These are phyloP conservation scores for Globisporangium sylvaticum DNA, from an alignment of 352 stramenopile genomes.

Conservation along the genomic window DNA sequence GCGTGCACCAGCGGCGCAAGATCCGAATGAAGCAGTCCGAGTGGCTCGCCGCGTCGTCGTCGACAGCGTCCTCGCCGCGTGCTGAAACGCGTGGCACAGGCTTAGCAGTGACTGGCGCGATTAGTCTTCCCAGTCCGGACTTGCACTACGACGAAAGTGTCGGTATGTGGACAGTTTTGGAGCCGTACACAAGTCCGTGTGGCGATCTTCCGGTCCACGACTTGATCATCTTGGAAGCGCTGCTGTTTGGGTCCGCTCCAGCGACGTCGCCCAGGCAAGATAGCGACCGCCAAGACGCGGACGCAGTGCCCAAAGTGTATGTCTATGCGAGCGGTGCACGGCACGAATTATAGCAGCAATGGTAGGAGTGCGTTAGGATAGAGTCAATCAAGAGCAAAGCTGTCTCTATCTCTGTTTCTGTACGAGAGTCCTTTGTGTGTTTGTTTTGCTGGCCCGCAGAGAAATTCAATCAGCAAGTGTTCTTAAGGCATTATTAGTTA, in stretches of 20 bases:
- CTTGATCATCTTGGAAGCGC: constrained; percentile 8
- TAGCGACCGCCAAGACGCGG: not conserved
- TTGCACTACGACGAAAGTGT: not conserved
- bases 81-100: not conserved
- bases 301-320: not conserved
- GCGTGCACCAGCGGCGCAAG: constrained; percentile 28
- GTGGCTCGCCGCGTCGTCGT: not conserved
- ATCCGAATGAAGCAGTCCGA: not conserved
- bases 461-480: too few species aligned
- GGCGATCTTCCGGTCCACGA: constrained; percentile 7
- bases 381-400: too few species aligned
- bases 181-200: constrained; percentile 9
- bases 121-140: not conserved
- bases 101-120: not conserved
- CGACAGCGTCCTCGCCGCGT: not conserved
- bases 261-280: not conserved
- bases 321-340: not conserved
- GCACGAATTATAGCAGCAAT: not conserved
- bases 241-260: constrained; percentile 3
- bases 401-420: too few species aligned
- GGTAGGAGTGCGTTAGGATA: not conserved
- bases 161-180: not conserved
- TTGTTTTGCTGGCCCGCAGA: too few species aligned
- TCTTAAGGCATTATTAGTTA: too few species aligned
- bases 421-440: too few species aligned